Evolutionary conservation across 495 filamentous ascomycete species (phyloP).

Genomic region (Aspergillus asperescens): DNA sequence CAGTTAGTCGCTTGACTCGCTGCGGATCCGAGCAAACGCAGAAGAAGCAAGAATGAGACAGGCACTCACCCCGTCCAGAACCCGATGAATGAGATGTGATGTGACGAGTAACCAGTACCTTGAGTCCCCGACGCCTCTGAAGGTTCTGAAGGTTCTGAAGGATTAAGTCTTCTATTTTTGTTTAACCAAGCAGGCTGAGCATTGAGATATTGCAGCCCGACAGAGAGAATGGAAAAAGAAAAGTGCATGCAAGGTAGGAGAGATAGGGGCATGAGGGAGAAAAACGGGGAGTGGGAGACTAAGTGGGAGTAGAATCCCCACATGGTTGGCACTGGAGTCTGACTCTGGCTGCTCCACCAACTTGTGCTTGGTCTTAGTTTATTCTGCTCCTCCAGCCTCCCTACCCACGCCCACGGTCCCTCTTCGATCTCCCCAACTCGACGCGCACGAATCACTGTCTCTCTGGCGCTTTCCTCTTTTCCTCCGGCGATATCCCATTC

Average conservation of each 20-base stretch:
- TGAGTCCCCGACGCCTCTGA: background rate
- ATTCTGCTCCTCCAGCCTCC: conserved; percentile 2
- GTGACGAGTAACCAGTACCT: conserved; percentile 2
- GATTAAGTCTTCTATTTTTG: conserved; percentile 4
- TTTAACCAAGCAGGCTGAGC: background rate
- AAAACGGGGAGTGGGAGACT: background rate
- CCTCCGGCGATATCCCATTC: conserved; percentile 9
- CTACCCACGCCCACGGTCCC: too few relatives aligned
- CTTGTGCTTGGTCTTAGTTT: conserved; percentile 9
- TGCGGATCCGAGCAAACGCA: conserved; percentile 11
- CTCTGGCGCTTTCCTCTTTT: background rate
- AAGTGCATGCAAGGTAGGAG: too few relatives aligned
- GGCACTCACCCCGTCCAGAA: background rate
- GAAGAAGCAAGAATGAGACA: conserved; percentile 1
- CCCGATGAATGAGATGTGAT: background rate
- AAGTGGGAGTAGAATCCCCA: conserved; percentile 14
- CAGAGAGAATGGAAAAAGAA: conserved; percentile 3
- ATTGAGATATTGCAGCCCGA: background rate
- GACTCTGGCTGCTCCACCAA: conserved; percentile 19
- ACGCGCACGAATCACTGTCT: background rate
- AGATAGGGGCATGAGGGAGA: background rate
- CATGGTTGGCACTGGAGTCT: conserved; percentile 34
- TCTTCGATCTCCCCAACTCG: conserved; percentile 1
- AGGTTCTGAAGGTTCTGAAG: background rate
- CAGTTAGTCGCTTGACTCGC: background rate